A percentile compares a stretch with the other conserved stretches of the same genome.
Evolutionary conservation across 257 asterid genomes (phyloP).

Genomic region (Scutellaria galericulata): DNA sequence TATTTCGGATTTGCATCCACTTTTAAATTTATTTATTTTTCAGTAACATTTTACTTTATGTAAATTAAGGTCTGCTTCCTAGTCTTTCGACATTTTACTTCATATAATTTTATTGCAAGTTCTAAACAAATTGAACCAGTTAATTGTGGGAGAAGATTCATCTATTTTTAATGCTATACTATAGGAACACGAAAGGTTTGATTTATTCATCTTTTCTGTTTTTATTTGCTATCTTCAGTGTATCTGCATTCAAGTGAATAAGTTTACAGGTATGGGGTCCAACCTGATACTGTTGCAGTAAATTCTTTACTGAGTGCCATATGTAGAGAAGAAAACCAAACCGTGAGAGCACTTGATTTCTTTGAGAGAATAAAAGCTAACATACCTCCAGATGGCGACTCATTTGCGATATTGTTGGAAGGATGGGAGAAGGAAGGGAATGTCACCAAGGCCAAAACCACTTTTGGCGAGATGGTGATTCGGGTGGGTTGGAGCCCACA

Average conservation of each 20-base stretch:
- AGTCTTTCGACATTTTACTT: too few relatives aligned
- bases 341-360: slow-evolving; percentile 59
- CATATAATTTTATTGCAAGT: too few relatives aligned
- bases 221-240: slow-evolving; percentile 29
- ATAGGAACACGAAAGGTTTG: slow-evolving; percentile 9
- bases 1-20: neutral
- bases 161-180: neutral
- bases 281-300: slow-evolving; percentile 60
- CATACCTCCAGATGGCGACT: slow-evolving; percentile 66
- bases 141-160: neutral
- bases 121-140: neutral
- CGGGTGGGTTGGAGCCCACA: slow-evolving; percentile 75
- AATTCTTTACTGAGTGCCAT: slow-evolving; percentile 80
- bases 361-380: slow-evolving; percentile 57
- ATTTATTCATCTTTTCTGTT: slow-evolving; percentile 2
- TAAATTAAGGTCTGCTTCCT: neutral
- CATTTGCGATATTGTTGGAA: slow-evolving; percentile 74
- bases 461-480: slow-evolving; percentile 76
- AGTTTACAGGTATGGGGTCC: slow-evolving; percentile 73
- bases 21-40: neutral
- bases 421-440: slow-evolving; percentile 84
- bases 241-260: slow-evolving; percentile 38
- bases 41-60: neutral
- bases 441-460: slow-evolving; percentile 57
- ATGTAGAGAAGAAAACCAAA: slow-evolving; percentile 61